A percentile compares a stretch with the other conserved stretches of the same genome.
These are phyloP conservation scores for Gastrolobium bilobum DNA, from an alignment of 306 rosid species.

Conservation along the genomic window DNA sequence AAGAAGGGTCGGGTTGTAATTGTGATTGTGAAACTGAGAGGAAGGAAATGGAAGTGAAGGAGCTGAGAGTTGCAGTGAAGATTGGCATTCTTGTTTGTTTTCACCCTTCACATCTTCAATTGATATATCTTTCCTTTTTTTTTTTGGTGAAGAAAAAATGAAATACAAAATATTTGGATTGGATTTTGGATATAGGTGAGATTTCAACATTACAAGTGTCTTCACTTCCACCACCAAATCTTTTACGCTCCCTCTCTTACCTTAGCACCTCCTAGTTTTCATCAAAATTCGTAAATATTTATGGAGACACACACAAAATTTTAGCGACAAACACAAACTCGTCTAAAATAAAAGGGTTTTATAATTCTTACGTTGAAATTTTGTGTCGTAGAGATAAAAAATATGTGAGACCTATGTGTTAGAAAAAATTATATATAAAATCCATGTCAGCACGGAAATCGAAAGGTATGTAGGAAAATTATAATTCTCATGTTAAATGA, in stretches of 20 bases:
- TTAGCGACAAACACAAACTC: background rate
- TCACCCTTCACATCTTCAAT: background rate
- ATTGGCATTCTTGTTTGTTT: conserved; percentile 54
- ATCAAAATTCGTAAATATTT: too few relatives aligned
- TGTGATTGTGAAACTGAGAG: conserved; percentile 54
- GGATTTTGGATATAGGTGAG: conserved; percentile 28
- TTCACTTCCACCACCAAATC: conserved; percentile 26
- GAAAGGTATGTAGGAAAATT: too few relatives aligned
- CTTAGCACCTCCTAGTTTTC: too few relatives aligned
- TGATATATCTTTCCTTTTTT: background rate
- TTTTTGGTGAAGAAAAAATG: background rate
- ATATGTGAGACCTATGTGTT: too few relatives aligned
- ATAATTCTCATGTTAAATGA: too few relatives aligned
- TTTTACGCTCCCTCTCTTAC: background rate
- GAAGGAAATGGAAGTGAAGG: conserved; percentile 57
- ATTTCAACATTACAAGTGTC: conserved; percentile 38
- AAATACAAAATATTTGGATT: background rate
- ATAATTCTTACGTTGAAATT: too few relatives aligned
- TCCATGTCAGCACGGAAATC: too few relatives aligned
- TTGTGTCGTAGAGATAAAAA: too few relatives aligned
- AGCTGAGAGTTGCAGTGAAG: conserved; percentile 60
- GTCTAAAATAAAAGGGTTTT: too few relatives aligned
- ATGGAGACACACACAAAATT: too few relatives aligned
- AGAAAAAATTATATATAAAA: too few relatives aligned
- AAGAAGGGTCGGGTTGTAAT: conserved; percentile 43